Base-by-base conservation (phyloP, 257 asterid species). In the Jacaranda mimosifolia region DNA sequence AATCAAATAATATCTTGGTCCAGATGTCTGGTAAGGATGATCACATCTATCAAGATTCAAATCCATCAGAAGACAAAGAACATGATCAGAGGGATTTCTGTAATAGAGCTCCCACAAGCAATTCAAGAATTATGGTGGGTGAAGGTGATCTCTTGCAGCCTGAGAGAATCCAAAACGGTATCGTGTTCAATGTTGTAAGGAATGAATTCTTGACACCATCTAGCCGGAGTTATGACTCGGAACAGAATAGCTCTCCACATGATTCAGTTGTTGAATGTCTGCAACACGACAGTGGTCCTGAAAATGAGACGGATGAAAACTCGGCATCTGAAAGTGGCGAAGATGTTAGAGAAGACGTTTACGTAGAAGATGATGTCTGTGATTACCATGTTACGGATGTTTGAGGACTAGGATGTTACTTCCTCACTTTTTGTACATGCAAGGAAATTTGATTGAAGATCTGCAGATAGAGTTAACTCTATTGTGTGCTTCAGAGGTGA, bases 121-220 rank as follows among this genome's bases (percentile, higher is more conserved):
- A 73, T 69, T 80, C 92, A 0, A 90, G 97, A 83, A 90, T 93
- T 49, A 78, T 80, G 83, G 89, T 95, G 36, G 76, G 83, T 0
- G 98, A 95, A 80, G 99, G 99, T 13, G 98, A 93, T 58, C 83
- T 93, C 2, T 72, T 95, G 78, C 99, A 93, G 85, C 88, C 97
- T 0, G 98, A 90, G 14, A 83, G 94, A 70, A 81, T 86, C 15
- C 86, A 78, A 39, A 89, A 91, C 10, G 98, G 99, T 14, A 95
- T 95, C 77, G 90, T 93, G 57, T 90, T 95, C 71, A 95, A 90
- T 18, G 91, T 95, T 35, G 98, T 95, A 66, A 91, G 87, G 85
- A 93, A 84, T 75, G 98, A 88, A 18, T 89, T 49, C 42, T 32
- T 94, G 84, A 85, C 98, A 3, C 92, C 99, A 0, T 82, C 96